phyloP scores from a whole-genome alignment of 2,329 filamentous ascomycete genomes.

The Didymosphaeria variabile region DNA sequence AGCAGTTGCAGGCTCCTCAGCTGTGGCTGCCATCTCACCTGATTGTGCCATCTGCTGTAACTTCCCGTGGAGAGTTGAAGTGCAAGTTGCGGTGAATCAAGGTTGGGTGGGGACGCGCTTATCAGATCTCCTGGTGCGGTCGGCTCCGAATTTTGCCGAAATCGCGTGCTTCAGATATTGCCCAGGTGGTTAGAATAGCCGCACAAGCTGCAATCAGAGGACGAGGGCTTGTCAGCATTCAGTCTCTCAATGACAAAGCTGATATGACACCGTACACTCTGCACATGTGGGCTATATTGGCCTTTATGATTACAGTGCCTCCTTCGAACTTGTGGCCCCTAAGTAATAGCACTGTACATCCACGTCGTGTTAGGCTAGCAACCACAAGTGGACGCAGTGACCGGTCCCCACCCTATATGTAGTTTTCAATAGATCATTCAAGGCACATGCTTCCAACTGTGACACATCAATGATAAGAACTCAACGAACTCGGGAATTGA shows the following conservation, averaged over 20 bases:
- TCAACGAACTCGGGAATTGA: neutral
- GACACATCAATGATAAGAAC: neutral
- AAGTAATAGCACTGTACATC: too few relatives aligned
- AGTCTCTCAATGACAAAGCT: too few relatives aligned
- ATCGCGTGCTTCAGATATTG: neutral
- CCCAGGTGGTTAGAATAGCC: neutral
- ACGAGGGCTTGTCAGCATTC: too few relatives aligned
- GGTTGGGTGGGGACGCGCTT: neutral
- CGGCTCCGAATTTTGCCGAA: constrained; percentile 12
- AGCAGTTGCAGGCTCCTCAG: constrained; percentile 9
- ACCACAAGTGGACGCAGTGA: too few relatives aligned
- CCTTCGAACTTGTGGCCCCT: too few relatives aligned
- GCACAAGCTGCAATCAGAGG: neutral
- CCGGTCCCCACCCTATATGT: too few relatives aligned
- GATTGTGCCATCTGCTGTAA: neutral
- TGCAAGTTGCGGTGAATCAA: constrained; percentile 11
- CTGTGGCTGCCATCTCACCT: constrained; percentile 16
- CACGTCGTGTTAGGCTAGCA: too few relatives aligned
- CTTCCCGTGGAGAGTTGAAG: neutral
- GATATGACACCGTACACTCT: too few relatives aligned
- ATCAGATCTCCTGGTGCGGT: constrained; percentile 6
- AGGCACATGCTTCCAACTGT: neutral
- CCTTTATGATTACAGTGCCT: too few relatives aligned
- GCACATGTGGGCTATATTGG: too few relatives aligned
- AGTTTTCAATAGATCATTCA: neutral